These are phyloP conservation scores for Sporothrix schenckii DNA, from an alignment of 2,329 filamentous ascomycete species.

Conservation along the genomic window DNA sequence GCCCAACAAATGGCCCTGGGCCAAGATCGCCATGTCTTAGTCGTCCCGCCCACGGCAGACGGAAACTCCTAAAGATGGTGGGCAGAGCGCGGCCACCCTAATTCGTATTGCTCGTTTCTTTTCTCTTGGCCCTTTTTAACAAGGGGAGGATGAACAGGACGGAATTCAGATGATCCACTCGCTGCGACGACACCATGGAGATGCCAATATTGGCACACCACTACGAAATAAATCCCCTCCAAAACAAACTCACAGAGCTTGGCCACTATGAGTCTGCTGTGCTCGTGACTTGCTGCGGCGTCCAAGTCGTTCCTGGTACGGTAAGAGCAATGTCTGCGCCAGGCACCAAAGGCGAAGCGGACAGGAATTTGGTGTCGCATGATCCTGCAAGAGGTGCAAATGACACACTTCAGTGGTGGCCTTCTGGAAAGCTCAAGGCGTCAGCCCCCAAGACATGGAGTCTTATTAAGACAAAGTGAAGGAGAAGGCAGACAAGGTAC, in stretches of 20 bases:
- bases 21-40: conserved; percentile 11
- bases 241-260: neutral
- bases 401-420: conserved; percentile 12
- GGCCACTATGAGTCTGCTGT: neutral
- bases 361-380: conserved; percentile 14
- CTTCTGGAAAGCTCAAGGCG: conserved; percentile 3
- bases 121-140: neutral
- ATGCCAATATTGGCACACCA: neutral
- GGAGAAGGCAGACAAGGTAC: neutral
- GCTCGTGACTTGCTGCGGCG: conserved; percentile 1
- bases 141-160: neutral
- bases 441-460: neutral
- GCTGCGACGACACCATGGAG: conserved; percentile 7
- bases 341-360: conserved; percentile 9
- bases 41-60: neutral
- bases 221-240: neutral
- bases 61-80: conserved; percentile 16
- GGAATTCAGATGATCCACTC: conserved; percentile 29
- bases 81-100: neutral
- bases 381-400: conserved; percentile 6
- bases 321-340: neutral
- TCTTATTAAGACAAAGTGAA: neutral
- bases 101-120: neutral
- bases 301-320: neutral
- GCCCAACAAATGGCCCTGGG: neutral